Percentiles rank a stretch among this genome's conserved stretches.
These are phyloP conservation scores for Centrapalus pauciflorus DNA, from an alignment of 129 eudicot species.

Conservation along the genomic window DNA sequence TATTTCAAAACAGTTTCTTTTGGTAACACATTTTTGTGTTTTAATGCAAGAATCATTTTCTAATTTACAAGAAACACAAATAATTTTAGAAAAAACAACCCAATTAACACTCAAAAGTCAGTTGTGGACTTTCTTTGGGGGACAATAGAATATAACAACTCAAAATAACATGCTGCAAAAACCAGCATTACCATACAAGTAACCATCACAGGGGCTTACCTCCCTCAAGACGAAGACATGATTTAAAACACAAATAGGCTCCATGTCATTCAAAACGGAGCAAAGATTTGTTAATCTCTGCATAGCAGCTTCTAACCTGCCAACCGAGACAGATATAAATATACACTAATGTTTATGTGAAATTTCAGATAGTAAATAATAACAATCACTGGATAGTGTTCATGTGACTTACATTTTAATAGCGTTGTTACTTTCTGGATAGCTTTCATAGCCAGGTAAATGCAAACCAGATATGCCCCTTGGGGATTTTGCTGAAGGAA, in stretches of 20 bases:
- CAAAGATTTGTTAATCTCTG: conserved; percentile 98
- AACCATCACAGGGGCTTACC: conserved; percentile 39
- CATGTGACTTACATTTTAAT: conserved; percentile 70
- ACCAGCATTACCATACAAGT: not conserved
- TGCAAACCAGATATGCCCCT: conserved; percentile 66
- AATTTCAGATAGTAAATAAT: not conserved
- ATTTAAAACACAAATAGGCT: conserved; percentile 96
- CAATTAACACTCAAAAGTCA: no score
- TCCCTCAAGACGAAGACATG: conserved; percentile 96
- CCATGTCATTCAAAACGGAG: conserved; percentile 96
- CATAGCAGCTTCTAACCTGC: conserved; percentile 99
- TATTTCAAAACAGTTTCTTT: not conserved
- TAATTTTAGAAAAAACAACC: no score
- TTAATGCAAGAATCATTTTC: not conserved
- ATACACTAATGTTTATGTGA: not conserved
- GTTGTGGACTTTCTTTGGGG: no score
- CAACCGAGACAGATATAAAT: conserved; percentile 7
- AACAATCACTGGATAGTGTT: not conserved
- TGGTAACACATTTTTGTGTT: not conserved
- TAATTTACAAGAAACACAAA: not conserved
- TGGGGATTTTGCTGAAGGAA: conserved; percentile 76
- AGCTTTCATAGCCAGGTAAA: conserved; percentile 94
- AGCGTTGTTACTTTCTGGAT: conserved; percentile 79
- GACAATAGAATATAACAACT: no score
- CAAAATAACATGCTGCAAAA: no score